Evolutionary conservation across 768 basidiomycete genomes (phyloP).

Genomic region (Hemileccinum rubropunctum): DNA sequence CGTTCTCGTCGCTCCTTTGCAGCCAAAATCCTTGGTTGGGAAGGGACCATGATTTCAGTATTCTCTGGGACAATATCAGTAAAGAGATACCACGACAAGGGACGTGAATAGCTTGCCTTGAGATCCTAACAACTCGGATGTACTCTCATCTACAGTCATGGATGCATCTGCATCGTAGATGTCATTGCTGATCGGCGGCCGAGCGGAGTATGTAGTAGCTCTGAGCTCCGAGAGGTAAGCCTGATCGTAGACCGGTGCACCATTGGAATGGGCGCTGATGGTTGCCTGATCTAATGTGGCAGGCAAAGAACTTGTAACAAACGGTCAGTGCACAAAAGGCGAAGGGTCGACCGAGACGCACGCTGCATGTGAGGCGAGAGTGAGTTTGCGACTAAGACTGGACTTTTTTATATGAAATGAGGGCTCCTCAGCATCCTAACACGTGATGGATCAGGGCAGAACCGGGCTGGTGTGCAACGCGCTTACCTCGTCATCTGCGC

Average conservation of each 20-base stretch:
- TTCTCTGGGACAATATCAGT: slow-evolving; percentile 28
- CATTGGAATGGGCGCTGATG: slow-evolving; percentile 42
- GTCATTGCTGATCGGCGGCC: slow-evolving; percentile 42
- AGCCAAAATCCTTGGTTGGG: slow-evolving; percentile 65
- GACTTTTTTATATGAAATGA: slow-evolving; percentile 82
- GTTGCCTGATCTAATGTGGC: slow-evolving; percentile 54
- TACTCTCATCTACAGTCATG: slow-evolving; percentile 38
- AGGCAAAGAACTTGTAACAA: slow-evolving; percentile 36
- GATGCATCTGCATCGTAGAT: slow-evolving; percentile 51
- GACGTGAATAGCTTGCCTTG: slow-evolving; percentile 27
- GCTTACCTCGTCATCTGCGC: slow-evolving; percentile 62
- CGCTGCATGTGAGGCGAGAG: slow-evolving; percentile 55
- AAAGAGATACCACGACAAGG: not conserved
- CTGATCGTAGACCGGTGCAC: slow-evolving; percentile 64
- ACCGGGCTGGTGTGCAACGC: slow-evolving; percentile 10
- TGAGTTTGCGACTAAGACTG: slow-evolving; percentile 63
- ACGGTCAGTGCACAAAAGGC: slow-evolving; percentile 6
- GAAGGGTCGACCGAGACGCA: slow-evolving; percentile 22
- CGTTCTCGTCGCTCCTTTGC: slow-evolving; percentile 78
- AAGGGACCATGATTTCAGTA: slow-evolving; percentile 53
- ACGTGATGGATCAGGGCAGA: slow-evolving; percentile 27
- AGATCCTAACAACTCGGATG: slow-evolving; percentile 30
- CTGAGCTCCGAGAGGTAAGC: slow-evolving; percentile 76
- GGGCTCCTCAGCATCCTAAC: slow-evolving; percentile 57
- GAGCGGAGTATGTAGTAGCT: slow-evolving; percentile 65